phyloP scores from a whole-genome alignment of 2,329 filamentous ascomycete species.

The Juglanconis juglandina region DNA sequence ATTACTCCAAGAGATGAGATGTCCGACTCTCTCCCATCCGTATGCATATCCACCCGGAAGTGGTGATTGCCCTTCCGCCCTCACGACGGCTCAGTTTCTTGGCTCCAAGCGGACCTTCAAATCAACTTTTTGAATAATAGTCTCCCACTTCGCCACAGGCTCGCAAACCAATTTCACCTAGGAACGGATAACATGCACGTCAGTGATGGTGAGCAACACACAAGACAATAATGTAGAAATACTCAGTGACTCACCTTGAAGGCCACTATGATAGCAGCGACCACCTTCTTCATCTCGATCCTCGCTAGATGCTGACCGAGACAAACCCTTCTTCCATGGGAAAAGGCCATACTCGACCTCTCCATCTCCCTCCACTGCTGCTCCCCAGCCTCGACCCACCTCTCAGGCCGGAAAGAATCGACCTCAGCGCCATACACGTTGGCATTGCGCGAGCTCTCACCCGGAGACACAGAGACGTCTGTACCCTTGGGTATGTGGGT shows the following conservation, averaged over 20 bases:
- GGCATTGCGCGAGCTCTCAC: background rate
- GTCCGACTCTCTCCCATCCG: too few species aligned
- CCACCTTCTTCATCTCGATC: background rate
- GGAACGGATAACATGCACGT: too few species aligned
- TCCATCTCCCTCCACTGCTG: background rate
- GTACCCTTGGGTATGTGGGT: background rate
- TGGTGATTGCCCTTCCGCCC: too few species aligned
- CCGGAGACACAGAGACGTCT: background rate
- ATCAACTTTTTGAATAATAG: background rate
- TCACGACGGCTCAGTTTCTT: background rate
- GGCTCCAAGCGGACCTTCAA: background rate
- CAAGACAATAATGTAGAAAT: too few species aligned
- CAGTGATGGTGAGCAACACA: too few species aligned
- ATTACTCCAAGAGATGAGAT: too few species aligned
- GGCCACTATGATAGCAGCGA: background rate
- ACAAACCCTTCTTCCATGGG: background rate
- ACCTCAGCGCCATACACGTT: constrained; percentile 7
- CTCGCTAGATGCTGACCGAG: background rate
- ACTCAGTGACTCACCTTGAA: background rate
- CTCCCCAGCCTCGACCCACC: background rate
- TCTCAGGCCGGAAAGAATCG: constrained; percentile 8
- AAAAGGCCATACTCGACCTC: background rate
- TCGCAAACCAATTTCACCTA: background rate
- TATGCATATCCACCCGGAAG: too few species aligned
- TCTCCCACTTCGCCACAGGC: background rate